phyloP scores from a whole-genome alignment of 441 rosid genomes.

The Viola pubescens region DNA sequence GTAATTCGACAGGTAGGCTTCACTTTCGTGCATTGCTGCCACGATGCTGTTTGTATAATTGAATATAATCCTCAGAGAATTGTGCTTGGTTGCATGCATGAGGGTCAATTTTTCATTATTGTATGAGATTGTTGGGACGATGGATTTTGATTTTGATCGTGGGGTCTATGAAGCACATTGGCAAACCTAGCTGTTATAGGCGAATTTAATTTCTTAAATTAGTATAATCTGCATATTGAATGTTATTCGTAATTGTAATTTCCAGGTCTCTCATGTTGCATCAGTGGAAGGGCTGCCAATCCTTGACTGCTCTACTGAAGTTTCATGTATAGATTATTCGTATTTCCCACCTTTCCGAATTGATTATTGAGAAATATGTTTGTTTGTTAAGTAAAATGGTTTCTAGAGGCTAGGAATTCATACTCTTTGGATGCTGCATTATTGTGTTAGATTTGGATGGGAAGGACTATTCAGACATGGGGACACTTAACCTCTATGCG shows the following conservation, averaged over 20 bases:
- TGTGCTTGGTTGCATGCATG: too few species aligned
- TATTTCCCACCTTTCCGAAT: not conserved
- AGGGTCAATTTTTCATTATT: too few species aligned
- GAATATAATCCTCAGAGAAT: not conserved
- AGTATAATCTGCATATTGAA: slow-evolving; percentile 7
- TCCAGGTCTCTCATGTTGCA: slow-evolving; percentile 73
- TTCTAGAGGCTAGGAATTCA: not conserved
- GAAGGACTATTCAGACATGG: not conserved
- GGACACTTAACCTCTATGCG: not conserved
- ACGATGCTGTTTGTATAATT: not conserved
- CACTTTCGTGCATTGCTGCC: slow-evolving; percentile 1
- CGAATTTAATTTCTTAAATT: not conserved
- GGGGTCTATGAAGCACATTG: not conserved
- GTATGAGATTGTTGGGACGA: too few species aligned
- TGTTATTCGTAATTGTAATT: slow-evolving; percentile 17
- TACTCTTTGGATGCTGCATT: not conserved
- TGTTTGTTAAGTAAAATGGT: too few species aligned
- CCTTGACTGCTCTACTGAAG: slow-evolving; percentile 51
- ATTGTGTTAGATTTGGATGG: not conserved
- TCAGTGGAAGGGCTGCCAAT: slow-evolving; percentile 60
- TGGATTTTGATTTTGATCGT: not conserved
- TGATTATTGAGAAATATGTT: not conserved
- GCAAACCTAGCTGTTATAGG: not conserved
- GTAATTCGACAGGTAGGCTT: slow-evolving; percentile 54
- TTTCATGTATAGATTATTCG: slow-evolving; percentile 45